Conservation (phyloP, 2,329 filamentous ascomycete species). For the Fusarium nodosum region DNA sequence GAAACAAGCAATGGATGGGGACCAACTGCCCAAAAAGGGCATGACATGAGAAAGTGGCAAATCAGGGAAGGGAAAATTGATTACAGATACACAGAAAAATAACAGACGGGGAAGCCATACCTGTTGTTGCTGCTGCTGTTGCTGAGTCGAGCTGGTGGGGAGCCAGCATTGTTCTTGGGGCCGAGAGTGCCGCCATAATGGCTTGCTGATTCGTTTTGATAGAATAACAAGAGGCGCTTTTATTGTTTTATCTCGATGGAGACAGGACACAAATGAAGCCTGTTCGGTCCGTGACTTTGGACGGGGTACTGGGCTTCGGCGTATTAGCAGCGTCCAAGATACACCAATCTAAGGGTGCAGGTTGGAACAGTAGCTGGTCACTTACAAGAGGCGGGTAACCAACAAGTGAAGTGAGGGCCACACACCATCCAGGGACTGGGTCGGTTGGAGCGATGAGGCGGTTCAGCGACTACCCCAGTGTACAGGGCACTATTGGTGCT, state of each 20-base stretch:
- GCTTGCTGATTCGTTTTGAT: slow-evolving; percentile 14
- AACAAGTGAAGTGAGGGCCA: slow-evolving; percentile 40
- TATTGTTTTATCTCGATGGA: slow-evolving; percentile 36
- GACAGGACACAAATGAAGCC: slow-evolving; percentile 31
- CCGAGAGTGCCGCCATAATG: slow-evolving; percentile 48
- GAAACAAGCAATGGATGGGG: slow-evolving; percentile 17
- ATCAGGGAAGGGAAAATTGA: slow-evolving; percentile 29
- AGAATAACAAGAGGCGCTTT: slow-evolving; percentile 26
- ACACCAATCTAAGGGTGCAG: slow-evolving; percentile 27
- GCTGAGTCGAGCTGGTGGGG: slow-evolving; percentile 47
- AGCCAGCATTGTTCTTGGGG: slow-evolving; percentile 40
- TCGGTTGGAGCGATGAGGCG: slow-evolving; percentile 35
- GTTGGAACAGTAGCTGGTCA: slow-evolving; percentile 44
- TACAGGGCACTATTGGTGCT: slow-evolving; percentile 13
- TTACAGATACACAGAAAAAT: slow-evolving; percentile 31
- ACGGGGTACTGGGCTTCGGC: slow-evolving; percentile 44
- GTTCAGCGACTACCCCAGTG: slow-evolving; percentile 21
- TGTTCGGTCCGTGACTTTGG: slow-evolving; percentile 14
- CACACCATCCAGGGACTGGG: slow-evolving; percentile 45
- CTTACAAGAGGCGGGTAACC: slow-evolving; percentile 46
- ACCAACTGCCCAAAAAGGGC: slow-evolving; percentile 21
- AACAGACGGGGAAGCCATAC: slow-evolving; percentile 36
- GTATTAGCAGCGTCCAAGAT: slow-evolving; percentile 44
- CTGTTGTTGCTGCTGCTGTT: slow-evolving; percentile 41
- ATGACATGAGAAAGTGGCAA: slow-evolving; percentile 24